Percentiles rank a stretch among this genome's conserved stretches.
Conservation (phyloP, 768 basidiomycete genomes). For the Calocybe gangraenosa region DNA sequence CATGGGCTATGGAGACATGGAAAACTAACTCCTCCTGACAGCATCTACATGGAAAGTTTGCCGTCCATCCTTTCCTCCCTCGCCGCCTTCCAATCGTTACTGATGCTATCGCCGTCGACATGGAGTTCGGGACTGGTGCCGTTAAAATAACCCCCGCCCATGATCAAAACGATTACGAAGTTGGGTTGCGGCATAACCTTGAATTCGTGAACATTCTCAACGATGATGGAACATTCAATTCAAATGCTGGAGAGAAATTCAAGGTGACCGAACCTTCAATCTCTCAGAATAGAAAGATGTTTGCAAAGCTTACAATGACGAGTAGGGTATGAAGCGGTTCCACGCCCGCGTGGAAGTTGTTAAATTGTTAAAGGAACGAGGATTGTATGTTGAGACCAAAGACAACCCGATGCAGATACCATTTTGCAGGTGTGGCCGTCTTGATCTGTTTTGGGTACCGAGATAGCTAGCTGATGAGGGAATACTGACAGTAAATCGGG, state of each 20-base stretch:
- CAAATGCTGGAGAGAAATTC: slow-evolving; percentile 78
- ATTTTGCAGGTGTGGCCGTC: slow-evolving; percentile 65
- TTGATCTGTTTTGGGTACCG: not conserved
- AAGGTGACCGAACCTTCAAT: slow-evolving; percentile 36
- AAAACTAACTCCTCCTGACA: slow-evolving; percentile 18
- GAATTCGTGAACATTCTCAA: slow-evolving; percentile 94
- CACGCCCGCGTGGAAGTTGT: slow-evolving; percentile 84
- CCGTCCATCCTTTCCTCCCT: slow-evolving; percentile 81
- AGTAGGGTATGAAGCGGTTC: slow-evolving; percentile 95
- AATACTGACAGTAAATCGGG: slow-evolving; percentile 77
- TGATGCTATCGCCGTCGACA: slow-evolving; percentile 88
- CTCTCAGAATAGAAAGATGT: not conserved
- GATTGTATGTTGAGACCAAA: slow-evolving; percentile 85
- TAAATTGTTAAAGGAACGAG: slow-evolving; percentile 76
- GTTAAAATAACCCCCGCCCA: slow-evolving; percentile 99
- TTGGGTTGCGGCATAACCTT: slow-evolving; percentile 81
- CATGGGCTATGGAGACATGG: not conserved
- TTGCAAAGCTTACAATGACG: not conserved
- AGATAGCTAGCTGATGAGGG: slow-evolving; percentile 3
- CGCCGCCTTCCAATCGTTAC: slow-evolving; percentile 85
- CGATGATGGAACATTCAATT: slow-evolving; percentile 95
- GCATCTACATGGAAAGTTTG: slow-evolving; percentile 95
- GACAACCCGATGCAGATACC: slow-evolving; percentile 98
- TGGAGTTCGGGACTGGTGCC: slow-evolving; percentile 95
- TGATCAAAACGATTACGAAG: slow-evolving; percentile 96